Evolutionary conservation across 2,329 filamentous ascomycete genomes (phyloP), one percentile per base, ranked within the genome.

Genomic region (Monascus ruber): DNA sequence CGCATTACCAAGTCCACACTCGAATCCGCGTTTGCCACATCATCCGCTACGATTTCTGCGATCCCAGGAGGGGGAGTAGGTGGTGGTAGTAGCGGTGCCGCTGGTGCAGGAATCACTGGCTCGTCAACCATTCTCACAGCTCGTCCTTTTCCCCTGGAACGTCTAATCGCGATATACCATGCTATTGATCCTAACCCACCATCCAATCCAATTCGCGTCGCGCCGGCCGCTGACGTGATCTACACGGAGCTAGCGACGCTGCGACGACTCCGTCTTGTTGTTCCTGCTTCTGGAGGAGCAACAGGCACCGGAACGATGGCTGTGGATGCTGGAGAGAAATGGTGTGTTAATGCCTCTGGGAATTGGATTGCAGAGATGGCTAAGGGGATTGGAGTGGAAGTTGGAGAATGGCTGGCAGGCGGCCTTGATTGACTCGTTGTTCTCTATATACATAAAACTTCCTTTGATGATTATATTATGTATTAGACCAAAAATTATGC

Each of bases 321-420:
- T 24, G 56, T 60, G 11, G 63, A 64, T 45, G 59, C 55, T 3
- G 61, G 59, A 4, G 67, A 66, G 44, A 70, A 68, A 38, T 71
- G 68, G 68, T 63, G 60, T 41, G 61, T 69, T 9, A 68, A 69
- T 53, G 62, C 70, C 5, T 64, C 60, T 24, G 63, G 64, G 5
- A 65, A 68, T 35, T 69, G 65, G 64, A 62, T 70, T 34, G 64
- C 61, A 4, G 62, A 63, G 31, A 47, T 68, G 52, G 65, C 63
- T 2, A 64, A 63, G 47, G 60, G 57, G 0, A 61, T 70, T 44
- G 63, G 64, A 5, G 59, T 69, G 36, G 63, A 66, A 42, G 63
- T 68, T 46, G 65, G 65, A 11, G 66, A 69, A 42, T 65, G 60
- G 60, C 44, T 64, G 32, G 60, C 59, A 9, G 60, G 60, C 39